Percentiles rank a stretch among this genome's conserved stretches.
Evolutionary conservation across 2,329 filamentous ascomycete species (phyloP).

Genomic region (Falciphora oryzae): DNA sequence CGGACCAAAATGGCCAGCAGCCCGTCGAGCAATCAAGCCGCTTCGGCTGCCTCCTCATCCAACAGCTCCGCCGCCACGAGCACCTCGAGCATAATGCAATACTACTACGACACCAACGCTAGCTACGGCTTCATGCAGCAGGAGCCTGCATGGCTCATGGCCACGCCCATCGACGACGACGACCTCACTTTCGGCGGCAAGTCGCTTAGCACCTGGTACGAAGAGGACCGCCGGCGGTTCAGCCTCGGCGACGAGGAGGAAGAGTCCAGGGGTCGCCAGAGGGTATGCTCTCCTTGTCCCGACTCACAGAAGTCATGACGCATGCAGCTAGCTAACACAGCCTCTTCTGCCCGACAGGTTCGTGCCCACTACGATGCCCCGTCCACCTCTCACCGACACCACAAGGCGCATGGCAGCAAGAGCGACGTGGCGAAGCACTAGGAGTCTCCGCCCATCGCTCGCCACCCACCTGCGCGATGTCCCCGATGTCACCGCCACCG

Average conservation of each 20-base stretch:
- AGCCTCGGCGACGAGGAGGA: conserved; percentile 33
- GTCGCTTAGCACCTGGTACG: conserved; percentile 53
- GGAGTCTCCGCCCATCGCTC: background rate
- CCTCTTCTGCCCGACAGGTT: conserved; percentile 5
- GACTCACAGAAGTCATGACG: background rate
- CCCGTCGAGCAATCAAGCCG: too few relatives aligned
- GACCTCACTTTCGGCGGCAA: conserved; percentile 57
- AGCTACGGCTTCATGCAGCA: background rate
- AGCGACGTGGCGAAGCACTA: conserved; percentile 8
- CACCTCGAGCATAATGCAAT: background rate
- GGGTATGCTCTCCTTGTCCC: conserved; percentile 19
- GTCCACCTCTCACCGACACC: conserved; percentile 5
- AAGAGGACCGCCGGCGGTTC: conserved; percentile 46
- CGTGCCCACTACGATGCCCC: conserved; percentile 8
- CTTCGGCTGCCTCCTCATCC: background rate
- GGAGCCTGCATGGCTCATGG: conserved; percentile 39
- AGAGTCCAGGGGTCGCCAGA: conserved; percentile 33
- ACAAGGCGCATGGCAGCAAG: conserved; percentile 6
- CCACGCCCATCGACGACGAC: conserved; percentile 54
- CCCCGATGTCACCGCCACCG: background rate
- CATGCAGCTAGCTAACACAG: background rate
- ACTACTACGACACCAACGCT: background rate
- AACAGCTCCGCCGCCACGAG: background rate
- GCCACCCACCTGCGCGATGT: background rate
- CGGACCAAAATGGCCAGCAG: background rate